These are phyloP conservation scores for Dipteronia dyeriana DNA, from an alignment of 345 rosid species.

Conservation along the genomic window DNA sequence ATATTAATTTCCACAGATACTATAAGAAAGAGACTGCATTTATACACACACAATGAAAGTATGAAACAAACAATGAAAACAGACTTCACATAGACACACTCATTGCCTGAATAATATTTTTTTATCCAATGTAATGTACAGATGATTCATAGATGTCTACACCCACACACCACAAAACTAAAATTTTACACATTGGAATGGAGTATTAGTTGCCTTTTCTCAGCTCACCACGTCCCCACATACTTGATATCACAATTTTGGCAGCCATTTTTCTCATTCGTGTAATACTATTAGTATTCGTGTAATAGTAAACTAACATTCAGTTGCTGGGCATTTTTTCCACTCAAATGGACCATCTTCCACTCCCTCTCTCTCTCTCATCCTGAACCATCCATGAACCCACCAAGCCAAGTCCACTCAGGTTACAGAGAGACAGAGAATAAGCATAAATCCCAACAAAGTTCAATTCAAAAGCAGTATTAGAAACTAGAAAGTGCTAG, in stretches of 20 bases:
- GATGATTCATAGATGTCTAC: neutral
- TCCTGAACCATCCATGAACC: neutral
- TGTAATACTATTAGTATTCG: neutral
- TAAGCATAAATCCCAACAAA: neutral
- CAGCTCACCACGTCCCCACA: neutral
- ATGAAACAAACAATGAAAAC: neutral
- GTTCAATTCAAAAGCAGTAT: neutral
- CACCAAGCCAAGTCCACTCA: neutral
- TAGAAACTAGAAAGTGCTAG: neutral
- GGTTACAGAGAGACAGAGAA: neutral
- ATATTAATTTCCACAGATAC: neutral
- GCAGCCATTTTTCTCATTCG: neutral
- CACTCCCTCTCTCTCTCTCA: slow-evolving; percentile 9
- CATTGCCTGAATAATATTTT: neutral
- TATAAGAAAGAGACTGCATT: neutral
- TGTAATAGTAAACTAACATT: neutral
- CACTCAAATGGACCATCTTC: neutral
- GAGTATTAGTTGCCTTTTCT: neutral
- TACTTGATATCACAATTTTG: neutral
- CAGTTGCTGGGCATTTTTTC: neutral
- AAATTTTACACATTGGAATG: neutral
- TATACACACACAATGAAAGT: neutral
- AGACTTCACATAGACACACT: slow-evolving; percentile 1
- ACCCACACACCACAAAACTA: neutral
- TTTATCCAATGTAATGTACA: neutral